These are phyloP conservation scores for Ganoderma boninense DNA, from an alignment of 1,284 basidiomycete species.

Conservation along the genomic window DNA sequence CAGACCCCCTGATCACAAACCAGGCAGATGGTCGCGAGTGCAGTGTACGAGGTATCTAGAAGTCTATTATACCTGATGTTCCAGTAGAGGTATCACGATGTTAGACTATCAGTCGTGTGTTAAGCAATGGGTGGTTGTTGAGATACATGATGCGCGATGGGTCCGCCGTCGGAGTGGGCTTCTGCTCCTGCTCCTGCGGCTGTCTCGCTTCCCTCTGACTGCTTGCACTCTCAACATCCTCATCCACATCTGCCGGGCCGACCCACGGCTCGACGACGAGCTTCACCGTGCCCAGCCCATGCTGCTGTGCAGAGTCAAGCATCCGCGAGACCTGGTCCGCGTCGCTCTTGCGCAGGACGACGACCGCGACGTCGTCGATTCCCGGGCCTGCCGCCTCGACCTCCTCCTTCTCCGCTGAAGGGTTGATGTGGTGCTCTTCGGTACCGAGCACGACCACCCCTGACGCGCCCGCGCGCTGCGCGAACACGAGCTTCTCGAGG, in stretches of 20 bases:
- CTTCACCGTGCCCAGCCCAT: conserved; percentile 58
- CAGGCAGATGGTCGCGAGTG: neutral
- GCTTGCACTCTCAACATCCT: neutral
- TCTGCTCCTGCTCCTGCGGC: conserved; percentile 37
- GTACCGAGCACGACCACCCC: conserved; percentile 79
- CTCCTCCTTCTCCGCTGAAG: conserved; percentile 68
- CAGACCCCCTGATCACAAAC: neutral
- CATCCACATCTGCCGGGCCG: conserved; percentile 35
- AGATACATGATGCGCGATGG: conserved; percentile 69
- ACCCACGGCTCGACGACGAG: conserved; percentile 56
- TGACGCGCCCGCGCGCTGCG: conserved; percentile 70
- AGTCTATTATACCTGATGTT: conserved; percentile 11
- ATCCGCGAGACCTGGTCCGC: conserved; percentile 64
- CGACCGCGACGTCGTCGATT: conserved; percentile 63
- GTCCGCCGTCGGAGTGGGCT: conserved; percentile 37
- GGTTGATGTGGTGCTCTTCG: conserved; percentile 67
- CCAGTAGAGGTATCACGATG: conserved; percentile 21
- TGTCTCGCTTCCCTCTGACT: conserved; percentile 20
- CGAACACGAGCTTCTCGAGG: conserved; percentile 76
- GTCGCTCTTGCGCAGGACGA: conserved; percentile 62
- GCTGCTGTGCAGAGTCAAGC: conserved; percentile 57
- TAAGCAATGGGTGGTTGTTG: conserved; percentile 78
- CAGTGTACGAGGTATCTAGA: conserved; percentile 1
- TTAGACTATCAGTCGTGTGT: conserved; percentile 74
- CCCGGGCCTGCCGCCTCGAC: conserved; percentile 60